These are phyloP conservation scores for Botrytis fragariae DNA, from an alignment of 2,329 filamentous ascomycete genomes.

Conservation along the genomic window DNA sequence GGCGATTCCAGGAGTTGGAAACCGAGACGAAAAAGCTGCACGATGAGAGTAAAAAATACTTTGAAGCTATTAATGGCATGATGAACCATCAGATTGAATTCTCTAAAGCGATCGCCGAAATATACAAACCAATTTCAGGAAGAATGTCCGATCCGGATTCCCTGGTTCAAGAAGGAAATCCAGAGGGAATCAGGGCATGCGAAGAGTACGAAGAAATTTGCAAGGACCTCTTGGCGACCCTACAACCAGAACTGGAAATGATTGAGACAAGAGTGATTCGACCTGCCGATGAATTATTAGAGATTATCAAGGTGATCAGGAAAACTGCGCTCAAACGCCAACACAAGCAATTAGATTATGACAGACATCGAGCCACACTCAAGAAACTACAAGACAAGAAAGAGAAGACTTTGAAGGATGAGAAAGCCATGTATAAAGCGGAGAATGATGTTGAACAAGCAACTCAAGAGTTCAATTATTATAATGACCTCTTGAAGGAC, in stretches of 20 bases:
- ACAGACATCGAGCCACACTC: slow-evolving; percentile 75
- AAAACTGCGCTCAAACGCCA: slow-evolving; percentile 88
- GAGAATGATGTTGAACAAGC: slow-evolving; percentile 88
- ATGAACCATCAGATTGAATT: slow-evolving; percentile 97
- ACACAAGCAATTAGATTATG: slow-evolving; percentile 96
- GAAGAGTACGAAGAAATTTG: slow-evolving; percentile 95
- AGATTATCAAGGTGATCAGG: slow-evolving; percentile 92
- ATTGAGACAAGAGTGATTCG: slow-evolving; percentile 89
- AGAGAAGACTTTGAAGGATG: slow-evolving; percentile 92
- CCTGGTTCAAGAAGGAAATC: slow-evolving; percentile 77
- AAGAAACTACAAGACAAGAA: slow-evolving; percentile 99
- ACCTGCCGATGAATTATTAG: slow-evolving; percentile 87
- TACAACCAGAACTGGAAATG: slow-evolving; percentile 94
- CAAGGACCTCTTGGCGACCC: slow-evolving; percentile 80
- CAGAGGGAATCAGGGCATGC: slow-evolving; percentile 89
- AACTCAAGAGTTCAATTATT: slow-evolving; percentile 96
- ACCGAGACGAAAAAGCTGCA: slow-evolving; percentile 94
- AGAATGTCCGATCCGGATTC: slow-evolving; percentile 90
- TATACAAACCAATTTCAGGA: slow-evolving; percentile 97
- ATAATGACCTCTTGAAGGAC: slow-evolving; percentile 94
- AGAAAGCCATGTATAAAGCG: slow-evolving; percentile 94
- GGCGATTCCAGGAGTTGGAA: slow-evolving; percentile 91
- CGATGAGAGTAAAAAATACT: slow-evolving; percentile 96
- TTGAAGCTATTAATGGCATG: slow-evolving; percentile 98
- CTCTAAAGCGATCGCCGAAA: slow-evolving; percentile 89